Evolutionary conservation across 805 yeast species (phyloP).

Genomic region (Candida arabinofermentans): DNA sequence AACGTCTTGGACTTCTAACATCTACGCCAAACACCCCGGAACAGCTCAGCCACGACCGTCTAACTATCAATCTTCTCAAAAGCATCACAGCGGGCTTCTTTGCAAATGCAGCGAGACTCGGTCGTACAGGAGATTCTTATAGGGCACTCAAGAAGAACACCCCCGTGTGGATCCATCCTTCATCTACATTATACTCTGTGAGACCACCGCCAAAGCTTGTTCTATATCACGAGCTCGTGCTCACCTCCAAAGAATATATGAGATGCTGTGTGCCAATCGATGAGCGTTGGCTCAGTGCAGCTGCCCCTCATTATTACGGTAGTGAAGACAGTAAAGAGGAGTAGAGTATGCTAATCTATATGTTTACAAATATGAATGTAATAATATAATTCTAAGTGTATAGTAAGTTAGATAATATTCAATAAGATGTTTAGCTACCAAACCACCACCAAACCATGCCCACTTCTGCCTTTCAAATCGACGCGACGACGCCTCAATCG

Average conservation of each 20-base stretch:
- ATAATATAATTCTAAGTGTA: too few relatives aligned
- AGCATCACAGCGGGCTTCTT: slow-evolving; percentile 67
- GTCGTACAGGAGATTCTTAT: slow-evolving; percentile 64
- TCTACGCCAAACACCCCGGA: slow-evolving; percentile 27
- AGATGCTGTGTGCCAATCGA: slow-evolving; percentile 70
- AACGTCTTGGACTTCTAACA: slow-evolving; percentile 43
- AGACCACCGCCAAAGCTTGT: slow-evolving; percentile 74
- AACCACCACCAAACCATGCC: too few relatives aligned
- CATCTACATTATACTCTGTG: slow-evolving; percentile 59
- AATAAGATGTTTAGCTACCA: too few relatives aligned
- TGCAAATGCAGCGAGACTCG: slow-evolving; percentile 57
- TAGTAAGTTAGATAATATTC: too few relatives aligned
- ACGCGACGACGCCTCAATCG: too few relatives aligned
- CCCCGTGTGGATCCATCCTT: slow-evolving; percentile 81
- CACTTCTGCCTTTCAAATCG: too few relatives aligned
- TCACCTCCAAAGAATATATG: slow-evolving; percentile 88
- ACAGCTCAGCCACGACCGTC: slow-evolving; percentile 24
- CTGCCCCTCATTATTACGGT: slow-evolving; percentile 65
- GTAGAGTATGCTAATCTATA: too few relatives aligned
- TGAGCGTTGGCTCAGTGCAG: slow-evolving; percentile 67
- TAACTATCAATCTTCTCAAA: slow-evolving; percentile 39
- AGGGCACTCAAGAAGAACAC: slow-evolving; percentile 62
- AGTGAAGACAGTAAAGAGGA: too few relatives aligned
- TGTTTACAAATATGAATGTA: too few relatives aligned
- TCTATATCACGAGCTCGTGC: slow-evolving; percentile 76